Evolutionary conservation across 495 filamentous ascomycete species (phyloP), one percentile per base, ranked within the genome.

Genomic region (Glarea lozoyensis): DNA sequence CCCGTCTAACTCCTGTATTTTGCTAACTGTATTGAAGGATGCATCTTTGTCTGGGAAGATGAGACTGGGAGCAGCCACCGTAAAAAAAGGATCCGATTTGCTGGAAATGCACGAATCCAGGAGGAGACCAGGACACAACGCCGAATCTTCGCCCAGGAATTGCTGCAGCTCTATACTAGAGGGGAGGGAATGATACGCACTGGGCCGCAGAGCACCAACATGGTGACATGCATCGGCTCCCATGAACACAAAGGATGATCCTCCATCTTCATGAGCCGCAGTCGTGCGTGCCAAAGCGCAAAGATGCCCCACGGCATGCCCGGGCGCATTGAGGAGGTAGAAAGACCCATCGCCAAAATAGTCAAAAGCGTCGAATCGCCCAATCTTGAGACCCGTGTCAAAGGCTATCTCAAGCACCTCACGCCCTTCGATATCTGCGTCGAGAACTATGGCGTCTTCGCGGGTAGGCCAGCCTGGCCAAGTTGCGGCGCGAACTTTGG

Each of bases 341-440:
- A 80, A 70, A 17, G 65, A 69, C 7, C 77, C 76, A 49, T 81
- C 78, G 7, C 62, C 64, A 49, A 78, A 81, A 48, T 74, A 81
- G 54, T 86, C 81, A 13, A 71, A 48, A 0, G 76, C 80, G 15
- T 46, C 42, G 50, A 77, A 69, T 5, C 55, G 39, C 22, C 74
- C 69, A 19, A 81, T 66, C 20, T 54, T 34, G 1, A 56, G 10
- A 5, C 10, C 5, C 6, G 44, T 16, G 10, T 38, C 41, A 25
- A 78, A 76, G 43, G 60, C 57, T 2, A 77, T 52, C 37, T 79
- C 71, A 34, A 12, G 17, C 12, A 49, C 9, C 33, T 43, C 30
- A 9, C 22, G 18, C 3, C 20, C 35, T 23, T 24, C 18, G 40
- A 68, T 70, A 46, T 72, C 65, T 16, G 51, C 55, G 34, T 78